A percentile compares a stretch with the other conserved stretches of the same genome.
Evolutionary conservation across 163 green algal species (phyloP).

Genomic region (Chloroidium sp.): DNA sequence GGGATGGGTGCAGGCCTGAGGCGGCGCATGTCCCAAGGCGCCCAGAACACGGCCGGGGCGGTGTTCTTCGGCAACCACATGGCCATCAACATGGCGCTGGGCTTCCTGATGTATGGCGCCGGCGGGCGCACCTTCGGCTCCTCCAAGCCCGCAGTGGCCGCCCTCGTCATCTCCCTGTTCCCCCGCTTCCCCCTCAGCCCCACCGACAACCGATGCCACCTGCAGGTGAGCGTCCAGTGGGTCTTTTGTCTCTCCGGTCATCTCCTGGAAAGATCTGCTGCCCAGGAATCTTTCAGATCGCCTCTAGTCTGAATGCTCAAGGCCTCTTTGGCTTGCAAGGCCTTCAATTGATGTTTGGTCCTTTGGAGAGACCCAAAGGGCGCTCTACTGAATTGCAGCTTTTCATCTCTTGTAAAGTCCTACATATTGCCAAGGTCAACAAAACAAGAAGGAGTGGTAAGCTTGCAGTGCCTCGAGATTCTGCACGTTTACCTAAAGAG

Average conservation of each 20-base stretch:
- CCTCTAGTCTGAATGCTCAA: not conserved
- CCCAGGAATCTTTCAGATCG: not conserved
- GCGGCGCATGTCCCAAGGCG: conserved; percentile 19
- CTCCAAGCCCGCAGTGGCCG: conserved; percentile 63
- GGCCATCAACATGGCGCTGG: conserved; percentile 69
- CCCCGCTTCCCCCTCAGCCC: conserved; percentile 64
- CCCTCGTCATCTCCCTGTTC: conserved; percentile 83
- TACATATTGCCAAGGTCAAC: too few species aligned
- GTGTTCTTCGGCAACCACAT: conserved; percentile 62
- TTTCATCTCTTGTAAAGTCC: not conserved
- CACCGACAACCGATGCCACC: conserved; percentile 81
- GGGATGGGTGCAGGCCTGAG: conserved; percentile 19
- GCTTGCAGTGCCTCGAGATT: too few species aligned
- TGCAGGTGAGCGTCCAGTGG: conserved; percentile 47
- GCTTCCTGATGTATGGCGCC: conserved; percentile 87
- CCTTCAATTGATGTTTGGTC: not conserved
- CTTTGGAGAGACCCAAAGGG: not conserved
- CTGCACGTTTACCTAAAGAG: too few species aligned
- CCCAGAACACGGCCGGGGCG: conserved; percentile 9
- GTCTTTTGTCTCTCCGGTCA: not conserved
- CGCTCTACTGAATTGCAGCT: not conserved
- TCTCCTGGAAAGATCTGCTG: not conserved
- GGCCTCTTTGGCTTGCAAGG: not conserved
- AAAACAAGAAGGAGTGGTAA: too few species aligned
- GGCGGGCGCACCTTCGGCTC: conserved; percentile 67